Percentiles rank a stretch among this genome's conserved stretches.
Conservation (phyloP, 257 asterid species). For the Capsicum baccatum region DNA sequence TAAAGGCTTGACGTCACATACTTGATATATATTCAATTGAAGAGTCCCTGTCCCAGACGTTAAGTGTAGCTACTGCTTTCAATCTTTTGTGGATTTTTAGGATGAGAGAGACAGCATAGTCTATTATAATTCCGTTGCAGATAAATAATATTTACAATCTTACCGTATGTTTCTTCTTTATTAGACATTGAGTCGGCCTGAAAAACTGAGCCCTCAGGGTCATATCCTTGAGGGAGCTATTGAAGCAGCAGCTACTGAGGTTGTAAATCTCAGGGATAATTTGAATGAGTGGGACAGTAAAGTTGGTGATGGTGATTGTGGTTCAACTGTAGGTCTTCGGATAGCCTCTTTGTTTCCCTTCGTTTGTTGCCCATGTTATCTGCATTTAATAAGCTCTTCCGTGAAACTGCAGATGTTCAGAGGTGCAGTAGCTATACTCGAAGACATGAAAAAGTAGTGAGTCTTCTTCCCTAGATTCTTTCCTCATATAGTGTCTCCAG, state of each 20-base stretch:
- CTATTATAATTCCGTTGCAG: conserved; percentile 18
- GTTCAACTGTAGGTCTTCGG: conserved; percentile 80
- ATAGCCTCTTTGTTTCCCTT: conserved; percentile 28
- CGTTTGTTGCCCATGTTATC: conserved; percentile 23
- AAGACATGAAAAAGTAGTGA: conserved; percentile 80
- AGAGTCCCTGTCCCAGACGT: not conserved
- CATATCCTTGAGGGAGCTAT: conserved; percentile 79
- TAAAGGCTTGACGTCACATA: not conserved
- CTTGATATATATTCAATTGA: not conserved
- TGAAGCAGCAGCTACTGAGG: conserved; percentile 84
- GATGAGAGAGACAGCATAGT: conserved; percentile 18
- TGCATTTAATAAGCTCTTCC: conserved; percentile 28
- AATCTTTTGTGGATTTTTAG: conserved; percentile 4
- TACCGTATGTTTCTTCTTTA: conserved; percentile 35
- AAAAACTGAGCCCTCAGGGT: conserved; percentile 64
- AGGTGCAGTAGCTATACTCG: conserved; percentile 92
- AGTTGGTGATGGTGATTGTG: conserved; percentile 99
- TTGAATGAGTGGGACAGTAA: conserved; percentile 95
- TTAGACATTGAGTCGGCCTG: conserved; percentile 71
- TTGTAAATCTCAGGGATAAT: conserved; percentile 64
- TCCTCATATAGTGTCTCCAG: conserved; percentile 11
- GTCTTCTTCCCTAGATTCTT: conserved; percentile 39
- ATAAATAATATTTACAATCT: conserved; percentile 1
- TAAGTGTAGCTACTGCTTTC: conserved; percentile 2
- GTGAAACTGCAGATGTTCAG: conserved; percentile 67